Base-by-base conservation (phyloP, 139 green algal species). In the Haematococcus lacustris region DNA sequence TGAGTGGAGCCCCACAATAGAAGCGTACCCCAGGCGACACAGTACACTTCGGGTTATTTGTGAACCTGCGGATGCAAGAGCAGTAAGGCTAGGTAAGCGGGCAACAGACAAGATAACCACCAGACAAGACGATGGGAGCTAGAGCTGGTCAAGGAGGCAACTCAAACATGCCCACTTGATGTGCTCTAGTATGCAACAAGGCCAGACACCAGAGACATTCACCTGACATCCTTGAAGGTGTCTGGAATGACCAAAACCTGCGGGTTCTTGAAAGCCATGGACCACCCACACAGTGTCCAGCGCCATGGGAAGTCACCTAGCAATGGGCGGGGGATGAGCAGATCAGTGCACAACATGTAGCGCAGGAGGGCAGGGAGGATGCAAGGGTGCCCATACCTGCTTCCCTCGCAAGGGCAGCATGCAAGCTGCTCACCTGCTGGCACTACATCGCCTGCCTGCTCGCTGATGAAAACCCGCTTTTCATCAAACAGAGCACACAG, bases 201-300 rank as follows among this genome's bases (percentile, higher is more conserved):
- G n/a, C n/a, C n/a, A n/a, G n/a, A n/a, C n/a, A n/a, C n/a, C n/a
- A n/a, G n/a, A n/a, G n/a, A n/a, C n/a, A n/a, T n/a, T n/a, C 23
- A 68, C 61, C 74, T 35, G 1, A 60, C 67, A 38, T 82, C 82
- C 71, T 85, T 37, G 0, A 68, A 71, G 3, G 82, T 82, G 71
- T 87, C 82, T 23, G 78, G 78, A 30, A 87, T 82, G 64, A 85
- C 78, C 64, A 87, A 69, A 30, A 79, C 71, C 63, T 81, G 70
- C 23, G 79, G 71, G 71, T 78, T 78, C 61, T 80, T 84, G 71
- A 79, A 84, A 9, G 79, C 79, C 51, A 84, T 68, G 6, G 80
- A 88, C 85, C 86, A 93, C 23, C 82, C 87, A 51, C 90, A 96
- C 71, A 96, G 64, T 21, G 79, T 82, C 75, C 75, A 85, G 37